Percentiles rank a stretch among this genome's conserved stretches.
Conservation (phyloP, 169 alveolate species). For the Cyclospora cayetanensis region DNA sequence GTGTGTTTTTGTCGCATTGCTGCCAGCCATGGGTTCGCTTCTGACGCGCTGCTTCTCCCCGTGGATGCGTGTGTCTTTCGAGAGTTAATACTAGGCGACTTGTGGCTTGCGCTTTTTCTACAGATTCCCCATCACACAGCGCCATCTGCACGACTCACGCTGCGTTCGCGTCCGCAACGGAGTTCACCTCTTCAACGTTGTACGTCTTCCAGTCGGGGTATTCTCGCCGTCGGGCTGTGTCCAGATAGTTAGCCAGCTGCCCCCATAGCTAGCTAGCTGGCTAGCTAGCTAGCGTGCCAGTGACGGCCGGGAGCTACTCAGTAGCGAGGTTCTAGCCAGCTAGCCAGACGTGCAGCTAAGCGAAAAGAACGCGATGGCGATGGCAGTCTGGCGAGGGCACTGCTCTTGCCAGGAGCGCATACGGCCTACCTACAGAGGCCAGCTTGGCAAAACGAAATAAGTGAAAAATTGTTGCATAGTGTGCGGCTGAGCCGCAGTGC, state of each 20-base stretch:
- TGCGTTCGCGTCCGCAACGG: slow-evolving; percentile 85
- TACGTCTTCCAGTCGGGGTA: too few relatives aligned
- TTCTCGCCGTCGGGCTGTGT: background rate
- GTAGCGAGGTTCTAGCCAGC: background rate
- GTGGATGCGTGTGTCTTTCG: background rate
- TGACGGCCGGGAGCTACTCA: too few relatives aligned
- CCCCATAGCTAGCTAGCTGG: background rate
- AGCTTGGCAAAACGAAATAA: too few relatives aligned
- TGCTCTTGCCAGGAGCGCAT: too few relatives aligned
- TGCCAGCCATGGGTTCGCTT: background rate
- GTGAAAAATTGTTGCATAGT: too few relatives aligned
- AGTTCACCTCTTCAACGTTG: slow-evolving; percentile 85
- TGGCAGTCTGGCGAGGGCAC: too few relatives aligned
- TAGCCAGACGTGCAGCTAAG: background rate
- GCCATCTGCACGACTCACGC: slow-evolving; percentile 87
- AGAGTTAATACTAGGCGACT: background rate
- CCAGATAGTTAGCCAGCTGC: background rate
- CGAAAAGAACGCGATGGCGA: too few relatives aligned
- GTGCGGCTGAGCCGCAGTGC: too few relatives aligned
- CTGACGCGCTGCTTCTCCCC: background rate
- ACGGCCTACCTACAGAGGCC: too few relatives aligned
- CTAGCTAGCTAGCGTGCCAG: background rate
- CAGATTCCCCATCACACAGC: slow-evolving; percentile 88
- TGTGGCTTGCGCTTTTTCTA: background rate
- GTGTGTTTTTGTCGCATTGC: too few relatives aligned